Base-by-base conservation (phyloP, 352 stramenopile genomes). In the Pythium periplocum region DNA sequence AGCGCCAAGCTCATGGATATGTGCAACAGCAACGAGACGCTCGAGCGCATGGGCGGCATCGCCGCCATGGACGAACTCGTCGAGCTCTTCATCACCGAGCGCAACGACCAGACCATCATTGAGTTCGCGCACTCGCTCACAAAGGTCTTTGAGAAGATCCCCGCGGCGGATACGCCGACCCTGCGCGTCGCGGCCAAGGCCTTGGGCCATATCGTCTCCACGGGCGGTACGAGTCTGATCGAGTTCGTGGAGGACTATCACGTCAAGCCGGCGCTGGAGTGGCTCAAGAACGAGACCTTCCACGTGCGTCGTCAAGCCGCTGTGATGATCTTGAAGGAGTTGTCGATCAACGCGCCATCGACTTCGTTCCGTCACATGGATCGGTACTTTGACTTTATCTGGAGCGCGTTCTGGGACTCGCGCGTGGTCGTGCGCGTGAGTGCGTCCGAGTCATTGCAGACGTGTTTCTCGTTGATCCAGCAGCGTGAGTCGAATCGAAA, bases 191-290 rank as follows among this genome's bases (percentile, higher is more conserved):
- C 82, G 2, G 68, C 82, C 40, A 92, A 92, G 56, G 85, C 83
- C 31, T 61, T 95, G 0, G 85, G 85, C n/a, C 85, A 95, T 58
- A 91, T 95, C 38, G 83, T 95, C 31, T 93, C 83, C 5, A 93
- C 83, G 0, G 85, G 83, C 33, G 85, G 85, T 6, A 95, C 85
- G 37, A 90, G 78, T 35, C 62, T 95, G 30, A 93, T 95, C 40
- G 85, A 95, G 56, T 95, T 95, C 58, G 81, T 95, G 32, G 85
- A 95, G 36, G 83, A 95, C 31, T 93, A 95, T 57, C 83, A 95
- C 64, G 81, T 95, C 40, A 88, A 87, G 32, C 85, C 85, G 3
- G 85, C 85, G 54, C 81, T 95, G 45, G 75, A 89, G 51, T 95
- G 85, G 85, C 81, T 95, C 45, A 85, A 92, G 61, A 95, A 91